Percentiles rank a stretch among this genome's conserved stretches.
These are phyloP conservation scores for Penicillium maclennaniae DNA, from an alignment of 495 filamentous ascomycete genomes.

Conservation along the genomic window DNA sequence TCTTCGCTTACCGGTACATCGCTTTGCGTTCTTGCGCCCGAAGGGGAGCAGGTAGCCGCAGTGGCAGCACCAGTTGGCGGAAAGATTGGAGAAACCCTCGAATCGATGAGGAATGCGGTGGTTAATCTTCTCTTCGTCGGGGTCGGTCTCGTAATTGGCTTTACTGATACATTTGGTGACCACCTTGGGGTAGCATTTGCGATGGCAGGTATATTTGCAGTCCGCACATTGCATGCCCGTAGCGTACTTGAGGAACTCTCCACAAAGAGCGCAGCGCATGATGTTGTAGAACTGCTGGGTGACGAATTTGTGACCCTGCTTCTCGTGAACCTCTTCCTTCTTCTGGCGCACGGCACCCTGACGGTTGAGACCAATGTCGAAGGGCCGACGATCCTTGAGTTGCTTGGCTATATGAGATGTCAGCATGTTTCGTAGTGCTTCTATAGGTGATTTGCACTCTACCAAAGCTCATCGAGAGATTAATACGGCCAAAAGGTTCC, in stretches of 20 bases:
- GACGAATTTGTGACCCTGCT: slow-evolving; percentile 98
- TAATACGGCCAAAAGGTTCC: slow-evolving; percentile 87
- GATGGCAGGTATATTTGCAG: slow-evolving; percentile 99
- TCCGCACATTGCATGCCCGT: slow-evolving; percentile 99
- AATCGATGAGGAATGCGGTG: slow-evolving; percentile 98
- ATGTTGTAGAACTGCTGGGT: slow-evolving; percentile 99
- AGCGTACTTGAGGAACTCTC: slow-evolving; percentile 97
- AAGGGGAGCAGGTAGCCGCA: slow-evolving; percentile 97
- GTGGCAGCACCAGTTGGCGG: slow-evolving; percentile 99
- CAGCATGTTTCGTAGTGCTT: slow-evolving; percentile 21
- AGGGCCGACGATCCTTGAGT: slow-evolving; percentile 62
- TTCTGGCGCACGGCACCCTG: slow-evolving; percentile 95
- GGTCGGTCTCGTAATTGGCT: slow-evolving; percentile 95
- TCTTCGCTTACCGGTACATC: slow-evolving; percentile 69
- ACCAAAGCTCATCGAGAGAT: slow-evolving; percentile 83
- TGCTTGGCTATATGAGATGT: slow-evolving; percentile 56
- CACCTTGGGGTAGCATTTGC: slow-evolving; percentile 93
- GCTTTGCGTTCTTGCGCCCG: slow-evolving; percentile 88
- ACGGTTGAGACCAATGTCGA: slow-evolving; percentile 85
- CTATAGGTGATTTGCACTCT: slow-evolving; percentile 43
- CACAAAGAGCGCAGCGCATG: slow-evolving; percentile 98
- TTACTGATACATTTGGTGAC: slow-evolving; percentile 99
- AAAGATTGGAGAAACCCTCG: slow-evolving; percentile 89
- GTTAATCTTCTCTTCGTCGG: slow-evolving; percentile 98
- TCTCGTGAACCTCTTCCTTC: slow-evolving; percentile 96